Base-by-base conservation (phyloP, 2,329 filamentous ascomycete species). In the Pleomassaria siparia region DNA sequence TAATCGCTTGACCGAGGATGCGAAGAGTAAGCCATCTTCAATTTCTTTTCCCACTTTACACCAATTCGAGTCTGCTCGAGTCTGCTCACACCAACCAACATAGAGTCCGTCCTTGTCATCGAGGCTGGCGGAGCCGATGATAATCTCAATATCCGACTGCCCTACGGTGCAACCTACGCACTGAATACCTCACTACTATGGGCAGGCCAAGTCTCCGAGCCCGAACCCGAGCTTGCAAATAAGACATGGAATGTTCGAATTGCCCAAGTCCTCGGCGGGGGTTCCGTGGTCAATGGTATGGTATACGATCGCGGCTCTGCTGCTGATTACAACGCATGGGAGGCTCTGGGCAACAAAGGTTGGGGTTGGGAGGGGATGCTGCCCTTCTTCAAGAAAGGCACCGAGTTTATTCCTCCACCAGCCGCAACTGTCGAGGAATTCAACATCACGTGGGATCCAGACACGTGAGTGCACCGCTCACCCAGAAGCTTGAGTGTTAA, bases 331-430 rank as follows among this genome's bases (percentile, higher is more conserved):
- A 77, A 85, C 60, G 75, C 74, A 2, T 86, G 82, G 82, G 77
- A 76, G 44, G 67, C 71, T n/a, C 61, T 86, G 16, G 82, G 82
- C 1, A 85, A 85, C 55, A 47, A 64, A 2, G 82, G 80, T 2
- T 86, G 83, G 83, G 74, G 76, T 1, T 85, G 80, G 79, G 67
- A 79, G 32, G 72, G 71, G 6, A 51, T 80, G 18, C 55, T 67
- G 18, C 57, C 61, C 1, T 66, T 54, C 45, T 67, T 63, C 51
- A 60, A 58, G 37, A 64, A 67, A 50, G 49, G 55, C 12, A 65
- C 62, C 1, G 53, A 60, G n/a, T 59, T 62, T 11, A 51, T 58
- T 15, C 44, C 53, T 21, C 60, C 63, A 0, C 53, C 62, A n/a
- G 35, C 26, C 13, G n/a, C 49, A 25, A 50, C 51, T 8, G 51